Base-by-base conservation (phyloP, 2,329 filamentous ascomycete genomes). In the Fusarium annulatum region DNA sequence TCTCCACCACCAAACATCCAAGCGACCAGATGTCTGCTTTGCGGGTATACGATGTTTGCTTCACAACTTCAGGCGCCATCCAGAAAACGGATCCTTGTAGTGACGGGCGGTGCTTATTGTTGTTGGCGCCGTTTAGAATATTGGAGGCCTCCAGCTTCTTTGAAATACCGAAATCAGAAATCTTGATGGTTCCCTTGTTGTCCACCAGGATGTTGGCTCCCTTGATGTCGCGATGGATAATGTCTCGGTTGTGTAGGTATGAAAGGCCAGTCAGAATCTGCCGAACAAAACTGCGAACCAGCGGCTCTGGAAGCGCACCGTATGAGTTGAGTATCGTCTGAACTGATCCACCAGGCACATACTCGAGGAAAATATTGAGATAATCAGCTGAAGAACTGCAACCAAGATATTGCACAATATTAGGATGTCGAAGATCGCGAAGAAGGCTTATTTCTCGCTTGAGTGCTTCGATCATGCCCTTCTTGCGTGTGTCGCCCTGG, bases 301-400 rank as follows among this genome's bases (percentile, higher is more conserved):
- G 88, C 3, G 95, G 95, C 81, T 99, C 96, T 23, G 94, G 93
- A 61, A 99, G 90, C 12, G 96, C 96, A 68, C 97, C 97, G 81
- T 99, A 99, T 76, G 97, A 97, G 85, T 98, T 96, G 74, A 99
- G 92, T 95, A 99, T 98, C 15, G 94, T 97, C 75, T 97, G 96
- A 33, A 99, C 97, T 18, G 96, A 98, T 51, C 96, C 96, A 83
- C 96, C 96, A 21, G 96, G 94, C 38, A 99, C 96, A 82, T 99
- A 99, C 84, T 99, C 96, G 80, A 99, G 91, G 91, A 99, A 99
- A 93, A 99, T 99, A 85, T 99, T 99, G 78, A 99, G 91, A 81
- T 96, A 92, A 62, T 95, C 92, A 23, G 94, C 91, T 71, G 97
- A 96, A 14, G 94, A 96, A 79, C 95, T 96, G 76, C 95, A 98